phyloP scores from a whole-genome alignment of 441 rosid species.

The Erodium moschatum region DNA sequence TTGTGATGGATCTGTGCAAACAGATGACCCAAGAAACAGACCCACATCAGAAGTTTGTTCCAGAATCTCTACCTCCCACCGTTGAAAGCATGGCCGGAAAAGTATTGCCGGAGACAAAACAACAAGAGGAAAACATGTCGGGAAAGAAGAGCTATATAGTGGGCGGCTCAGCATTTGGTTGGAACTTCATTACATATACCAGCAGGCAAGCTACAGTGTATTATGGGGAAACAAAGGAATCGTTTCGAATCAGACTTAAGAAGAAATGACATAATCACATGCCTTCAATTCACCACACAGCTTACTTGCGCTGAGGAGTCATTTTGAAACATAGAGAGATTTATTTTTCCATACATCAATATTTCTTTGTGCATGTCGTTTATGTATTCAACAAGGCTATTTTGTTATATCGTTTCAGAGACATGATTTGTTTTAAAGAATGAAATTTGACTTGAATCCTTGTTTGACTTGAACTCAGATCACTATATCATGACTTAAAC shows the following conservation, averaged over 20 bases:
- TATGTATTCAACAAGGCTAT: too few species aligned
- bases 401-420: too few species aligned
- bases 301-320: background rate
- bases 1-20: slow-evolving; percentile 43
- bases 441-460: too few species aligned
- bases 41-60: slow-evolving; percentile 12
- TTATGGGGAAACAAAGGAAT: slow-evolving; percentile 61
- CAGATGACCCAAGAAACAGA: slow-evolving; percentile 39
- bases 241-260: slow-evolving; percentile 32
- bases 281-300: too few species aligned
- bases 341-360: too few species aligned
- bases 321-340: background rate
- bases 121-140: background rate
- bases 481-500: too few species aligned
- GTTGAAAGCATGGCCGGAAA: slow-evolving; percentile 24
- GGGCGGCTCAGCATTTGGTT: slow-evolving; percentile 82
- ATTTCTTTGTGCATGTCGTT: too few species aligned
- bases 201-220: slow-evolving; percentile 37
- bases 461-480: too few species aligned
- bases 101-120: background rate
- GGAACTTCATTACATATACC: slow-evolving; percentile 64
- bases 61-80: slow-evolving; percentile 18
- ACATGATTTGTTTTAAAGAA: too few species aligned
- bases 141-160: slow-evolving; percentile 28
- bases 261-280: too few species aligned